These are phyloP conservation scores for Usnea hakonensis DNA, from an alignment of 495 filamentous ascomycete genomes.

Conservation along the genomic window DNA sequence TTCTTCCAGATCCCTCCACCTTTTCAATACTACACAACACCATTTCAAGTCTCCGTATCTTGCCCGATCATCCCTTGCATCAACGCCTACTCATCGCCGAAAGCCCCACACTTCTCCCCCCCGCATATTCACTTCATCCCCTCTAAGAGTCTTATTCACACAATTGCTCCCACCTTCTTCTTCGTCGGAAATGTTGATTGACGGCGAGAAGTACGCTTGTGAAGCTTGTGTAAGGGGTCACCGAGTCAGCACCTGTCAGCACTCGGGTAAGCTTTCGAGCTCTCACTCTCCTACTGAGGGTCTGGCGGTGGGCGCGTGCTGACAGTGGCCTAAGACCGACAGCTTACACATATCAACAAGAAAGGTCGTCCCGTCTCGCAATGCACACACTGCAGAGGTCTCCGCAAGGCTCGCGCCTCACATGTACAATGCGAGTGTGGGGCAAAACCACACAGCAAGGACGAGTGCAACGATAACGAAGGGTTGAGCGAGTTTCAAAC, in stretches of 20 bases:
- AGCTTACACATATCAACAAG: constrained; percentile 92
- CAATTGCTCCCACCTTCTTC: neutral
- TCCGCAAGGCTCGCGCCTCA: constrained; percentile 93
- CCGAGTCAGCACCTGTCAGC: constrained; percentile 90
- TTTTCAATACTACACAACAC: too few species aligned
- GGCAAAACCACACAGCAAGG: constrained; percentile 68
- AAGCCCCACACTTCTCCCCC: neutral
- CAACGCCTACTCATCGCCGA: neutral
- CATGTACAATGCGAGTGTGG: constrained; percentile 98
- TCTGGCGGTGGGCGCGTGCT: constrained; percentile 22
- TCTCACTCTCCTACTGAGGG: constrained; percentile 26
- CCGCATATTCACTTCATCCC: neutral
- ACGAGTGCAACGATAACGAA: constrained; percentile 55
- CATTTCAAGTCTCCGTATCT: neutral
- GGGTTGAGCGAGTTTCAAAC: constrained; percentile 41
- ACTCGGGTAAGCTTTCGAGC: constrained; percentile 59
- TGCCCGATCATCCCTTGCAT: neutral
- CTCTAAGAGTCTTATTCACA: neutral
- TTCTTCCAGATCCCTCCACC: too few species aligned
- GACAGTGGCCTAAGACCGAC: constrained; percentile 60
- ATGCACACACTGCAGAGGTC: constrained; percentile 92
- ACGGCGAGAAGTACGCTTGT: constrained; percentile 86
- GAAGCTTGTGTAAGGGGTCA: constrained; percentile 92
- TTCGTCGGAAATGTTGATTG: constrained; percentile 58
- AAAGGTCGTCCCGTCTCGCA: constrained; percentile 98